Conservation (phyloP, 2,329 filamentous ascomycete species). For the Claviceps cyperi region DNA sequence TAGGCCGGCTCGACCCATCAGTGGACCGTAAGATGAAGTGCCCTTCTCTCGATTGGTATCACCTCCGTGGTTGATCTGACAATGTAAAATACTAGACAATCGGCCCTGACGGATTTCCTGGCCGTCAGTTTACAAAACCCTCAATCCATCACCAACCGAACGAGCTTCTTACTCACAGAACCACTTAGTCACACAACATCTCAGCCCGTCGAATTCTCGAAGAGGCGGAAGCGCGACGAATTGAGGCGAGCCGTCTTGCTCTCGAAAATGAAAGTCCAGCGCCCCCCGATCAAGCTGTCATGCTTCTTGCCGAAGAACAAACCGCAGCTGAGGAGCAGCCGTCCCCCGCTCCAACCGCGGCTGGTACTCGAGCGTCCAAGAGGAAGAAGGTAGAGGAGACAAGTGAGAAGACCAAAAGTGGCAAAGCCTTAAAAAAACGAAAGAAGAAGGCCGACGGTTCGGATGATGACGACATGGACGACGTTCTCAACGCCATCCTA, state of each 20-base stretch:
- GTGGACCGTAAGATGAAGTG: constrained; percentile 21
- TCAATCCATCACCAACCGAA: not conserved
- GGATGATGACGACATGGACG: constrained; percentile 31
- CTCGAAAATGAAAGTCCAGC: constrained; percentile 11
- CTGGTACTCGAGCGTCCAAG: constrained; percentile 14
- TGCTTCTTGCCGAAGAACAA: constrained; percentile 9
- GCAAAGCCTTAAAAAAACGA: constrained; percentile 41
- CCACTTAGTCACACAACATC: constrained; percentile 52
- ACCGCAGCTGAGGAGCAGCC: constrained; percentile 11
- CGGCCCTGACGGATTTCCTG: constrained; percentile 39
- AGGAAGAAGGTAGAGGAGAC: constrained; percentile 37
- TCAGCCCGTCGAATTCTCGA: constrained; percentile 41
- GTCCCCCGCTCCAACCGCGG: constrained; percentile 15
- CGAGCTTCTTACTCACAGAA: constrained; percentile 9
- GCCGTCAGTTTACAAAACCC: constrained; percentile 22
- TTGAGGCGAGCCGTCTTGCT: constrained; percentile 18
- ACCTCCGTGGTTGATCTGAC: constrained; percentile 4
- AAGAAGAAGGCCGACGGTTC: constrained; percentile 25
- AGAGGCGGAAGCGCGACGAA: constrained; percentile 33
- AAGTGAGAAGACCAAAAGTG: constrained; percentile 47
- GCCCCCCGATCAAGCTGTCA: constrained; percentile 5
- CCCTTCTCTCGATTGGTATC: not conserved
- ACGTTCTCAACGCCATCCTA: constrained; percentile 34
- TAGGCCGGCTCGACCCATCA: constrained; percentile 20
- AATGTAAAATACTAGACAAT: constrained; percentile 22